Base-by-base conservation (phyloP, 2,329 filamentous ascomycete species). In the Stemphylium lycopersici region DNA sequence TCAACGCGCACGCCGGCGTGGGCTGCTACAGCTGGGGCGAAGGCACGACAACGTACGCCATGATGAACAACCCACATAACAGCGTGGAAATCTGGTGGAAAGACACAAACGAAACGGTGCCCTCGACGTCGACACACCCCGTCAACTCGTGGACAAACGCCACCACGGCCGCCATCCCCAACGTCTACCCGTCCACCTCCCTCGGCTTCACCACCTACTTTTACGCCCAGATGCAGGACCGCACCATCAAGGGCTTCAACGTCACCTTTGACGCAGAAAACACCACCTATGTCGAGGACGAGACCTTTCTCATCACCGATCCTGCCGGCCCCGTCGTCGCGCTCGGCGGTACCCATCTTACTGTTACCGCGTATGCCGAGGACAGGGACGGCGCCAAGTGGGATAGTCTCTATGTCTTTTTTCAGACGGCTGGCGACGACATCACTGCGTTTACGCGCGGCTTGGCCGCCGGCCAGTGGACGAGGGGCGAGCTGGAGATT, bases 61-160 rank as follows among this genome's bases (percentile, higher is more conserved):
- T 80, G 76, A 68, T 80, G 51, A 72, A 77, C 12, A 77, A 78
- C 51, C 50, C 67, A 11, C 32, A 74, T 4, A 75, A 78, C 54
- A 65, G 69, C 3, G 68, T 76, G 2, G 75, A 79, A 43, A 68
- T 80, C 29, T 78, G 70, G 60, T 80, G 78, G 78, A 78, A 76
- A 58, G 78, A 80, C 49, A 75, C 74, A 2, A 74, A 79, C 53
- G 69, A 62, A 5, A 76, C 63, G 4, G 44, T 64, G 3, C 56
- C 57, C 1, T 64, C 67, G 3, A 71, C 66, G 1, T 58, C 65
- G 4, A 32, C 50, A 0, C 78, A 79, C 43, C 77, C 76, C 0
- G 74, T 78, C 60, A 79, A 79, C 33, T 55, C 62, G 2, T 79
- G 77, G 75, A 45, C 52, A 20, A 74, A 74, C 53, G 58, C 70